Base-by-base conservation (phyloP, 768 basidiomycete species). In the Floccularia luteovirens region DNA sequence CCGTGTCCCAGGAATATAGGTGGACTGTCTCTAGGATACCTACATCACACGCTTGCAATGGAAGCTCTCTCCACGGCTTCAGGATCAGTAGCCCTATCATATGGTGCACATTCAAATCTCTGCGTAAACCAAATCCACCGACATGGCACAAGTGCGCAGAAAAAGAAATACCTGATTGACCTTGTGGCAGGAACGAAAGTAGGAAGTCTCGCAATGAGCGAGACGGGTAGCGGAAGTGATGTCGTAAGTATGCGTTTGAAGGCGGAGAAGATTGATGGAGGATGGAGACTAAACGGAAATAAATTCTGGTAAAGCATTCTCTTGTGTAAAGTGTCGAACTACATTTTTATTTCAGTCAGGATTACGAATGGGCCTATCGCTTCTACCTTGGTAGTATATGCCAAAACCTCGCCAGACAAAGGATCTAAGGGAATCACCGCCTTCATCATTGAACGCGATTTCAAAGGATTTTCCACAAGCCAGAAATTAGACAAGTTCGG, bases 401-500 rank as follows among this genome's bases (percentile, higher is more conserved):
- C 92, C 12, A 92, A 91, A 62, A 89, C 90, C 3, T 70, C 74
- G 11, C 87, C 86, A 0, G 65, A 79, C 30, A 76, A 76, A 48
- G 82, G 78, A 12, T 84, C 87, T 13, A 92, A 85, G 55, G 90
- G 92, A 16, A 90, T 96, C 47, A 94, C 92, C 0, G 77, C 92
- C 0, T 96, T 96, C 59, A 79, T 96, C 47, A 68, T 97, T 45
- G 90, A 94, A 63, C 82, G 75, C 32, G 79, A 64, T 5, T 90
- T 85, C 57, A 59, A 72, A 31, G 93, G 90, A 1, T 93, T 93
- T 60, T 90, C 89, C 4, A 86, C 89, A 0, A 83, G 85, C 48
- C 88, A 84, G 43, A 91, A 93, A 51, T 68, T 97, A 16, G 93
- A 97, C 59, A 97, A 97, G 58, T 81, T 96, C 53, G 93, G 93